Evolutionary conservation across 192 early-diverging fungal genomes (phyloP), one percentile per base, ranked within the genome.

Genomic region (Podochytrium sp.): DNA sequence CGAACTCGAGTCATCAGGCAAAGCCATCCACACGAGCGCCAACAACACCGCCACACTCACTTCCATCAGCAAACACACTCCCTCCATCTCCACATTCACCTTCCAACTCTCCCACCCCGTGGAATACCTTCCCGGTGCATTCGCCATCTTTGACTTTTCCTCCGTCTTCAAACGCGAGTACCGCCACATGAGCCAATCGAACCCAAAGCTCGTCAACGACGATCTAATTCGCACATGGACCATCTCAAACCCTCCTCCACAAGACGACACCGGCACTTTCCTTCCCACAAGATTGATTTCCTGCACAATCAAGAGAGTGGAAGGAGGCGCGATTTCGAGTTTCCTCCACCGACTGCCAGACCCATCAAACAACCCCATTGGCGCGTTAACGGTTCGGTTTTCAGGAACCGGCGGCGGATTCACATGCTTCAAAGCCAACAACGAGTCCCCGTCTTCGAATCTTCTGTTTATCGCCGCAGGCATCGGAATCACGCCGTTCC

Each of bases 401-500:
- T 47, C 43, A 20, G 63, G 63, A 20, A 65, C 47, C 27, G 38
- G 40, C 1, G 38, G 40, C 38, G 42, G 42, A 40, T 65, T 65
- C 35, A 25, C 63, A 0, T 65, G 63, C 29, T 65, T 65, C 0
- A 25, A 49, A 0, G 38, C 34, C 38, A 39, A 39, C n/a, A 37
- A 37, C 32, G 29, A 30, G 25, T 37, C 50, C 35, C 23, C 63
- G 6, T 33, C 38, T 1, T 14, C 64, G 2, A 62, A 74, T 32
- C 29, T 78, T 30, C 39, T 78, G 25, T 78, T 35, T 4, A 47
- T 78, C 32, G 76, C 71, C 10, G 71, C 40, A 18, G 76, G 76
- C 41, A 51, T 78, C 20, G 76, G 76, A 0, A 38, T 78, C 30
- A 78, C 76, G 12, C 76, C 76, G 57, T 62, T 78, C 34, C 25